phyloP scores from a whole-genome alignment of 306 rosid species.

The Prunus dulcis region DNA sequence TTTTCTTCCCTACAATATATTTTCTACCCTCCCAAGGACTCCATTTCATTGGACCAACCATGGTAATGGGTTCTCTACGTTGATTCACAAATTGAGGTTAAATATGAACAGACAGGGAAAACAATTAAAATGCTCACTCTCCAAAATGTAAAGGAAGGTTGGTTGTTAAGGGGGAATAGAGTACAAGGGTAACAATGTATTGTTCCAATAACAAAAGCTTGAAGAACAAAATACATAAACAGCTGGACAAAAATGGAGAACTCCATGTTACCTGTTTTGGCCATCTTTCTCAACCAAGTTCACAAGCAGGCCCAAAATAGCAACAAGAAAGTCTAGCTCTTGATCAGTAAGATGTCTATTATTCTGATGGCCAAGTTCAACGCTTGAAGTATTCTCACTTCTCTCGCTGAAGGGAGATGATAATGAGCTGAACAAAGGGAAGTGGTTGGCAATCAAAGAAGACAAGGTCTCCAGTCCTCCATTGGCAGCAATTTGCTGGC shows the following conservation, averaged over 20 bases:
- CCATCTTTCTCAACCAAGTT: conserved; percentile 93
- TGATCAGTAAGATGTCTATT: conserved; percentile 71
- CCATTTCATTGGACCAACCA: not conserved
- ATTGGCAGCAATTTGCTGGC: conserved; percentile 74
- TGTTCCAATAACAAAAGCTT: not conserved
- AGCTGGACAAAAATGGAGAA: not conserved
- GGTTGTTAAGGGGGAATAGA: not conserved
- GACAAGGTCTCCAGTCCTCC: conserved; percentile 95
- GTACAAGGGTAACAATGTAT: not conserved
- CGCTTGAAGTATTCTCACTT: conserved; percentile 36
- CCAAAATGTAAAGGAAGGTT: not conserved
- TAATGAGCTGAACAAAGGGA: conserved; percentile 65
- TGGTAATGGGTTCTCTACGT: not conserved
- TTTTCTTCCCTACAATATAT: too few relatives aligned
- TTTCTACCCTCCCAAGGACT: not conserved
- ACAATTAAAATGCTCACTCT: not conserved
- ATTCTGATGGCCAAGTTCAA: conserved; percentile 35
- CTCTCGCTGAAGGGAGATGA: conserved; percentile 43
- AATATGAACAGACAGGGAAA: not conserved
- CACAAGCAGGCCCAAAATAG: conserved; percentile 93
- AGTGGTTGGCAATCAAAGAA: conserved; percentile 82
- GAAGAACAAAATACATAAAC: not conserved
- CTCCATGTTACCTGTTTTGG: conserved; percentile 64
- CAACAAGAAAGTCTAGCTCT: conserved; percentile 94
- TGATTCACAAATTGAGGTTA: not conserved